Evolutionary conservation across 1,284 basidiomycete species (phyloP).

Genomic region (Ceratobasidium sp.): DNA sequence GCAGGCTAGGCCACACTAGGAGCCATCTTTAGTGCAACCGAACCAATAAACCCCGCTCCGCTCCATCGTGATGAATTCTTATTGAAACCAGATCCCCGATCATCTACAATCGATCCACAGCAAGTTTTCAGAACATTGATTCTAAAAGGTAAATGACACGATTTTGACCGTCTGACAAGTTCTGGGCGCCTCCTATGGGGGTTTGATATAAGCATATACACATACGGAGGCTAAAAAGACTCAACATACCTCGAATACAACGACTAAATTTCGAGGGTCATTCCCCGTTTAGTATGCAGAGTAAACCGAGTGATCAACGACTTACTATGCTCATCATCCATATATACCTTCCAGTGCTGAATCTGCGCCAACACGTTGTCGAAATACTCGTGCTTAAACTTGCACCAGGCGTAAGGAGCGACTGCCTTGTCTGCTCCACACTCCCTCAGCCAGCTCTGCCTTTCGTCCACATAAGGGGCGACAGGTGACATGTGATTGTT

Average conservation of each 20-base stretch:
- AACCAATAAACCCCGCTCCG: background rate
- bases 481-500: background rate
- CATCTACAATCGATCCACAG: background rate
- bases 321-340: constrained; percentile 5
- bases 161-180: background rate
- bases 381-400: constrained; percentile 4
- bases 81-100: background rate
- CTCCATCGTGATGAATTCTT: background rate
- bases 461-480: background rate
- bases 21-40: background rate
- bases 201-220: background rate
- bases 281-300: background rate
- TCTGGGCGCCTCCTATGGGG: background rate
- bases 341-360: background rate
- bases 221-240: background rate
- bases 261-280: background rate
- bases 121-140: background rate
- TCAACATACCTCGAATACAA: background rate
- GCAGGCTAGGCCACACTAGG: background rate
- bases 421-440: background rate
- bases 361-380: background rate
- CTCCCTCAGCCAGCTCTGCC: background rate
- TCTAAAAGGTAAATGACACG: background rate
- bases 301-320: background rate
- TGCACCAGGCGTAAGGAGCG: background rate